Evolutionary conservation across 495 filamentous ascomycete species (phyloP), one percentile per base, ranked within the genome.

Genomic region (Parachaetomium inaequale): DNA sequence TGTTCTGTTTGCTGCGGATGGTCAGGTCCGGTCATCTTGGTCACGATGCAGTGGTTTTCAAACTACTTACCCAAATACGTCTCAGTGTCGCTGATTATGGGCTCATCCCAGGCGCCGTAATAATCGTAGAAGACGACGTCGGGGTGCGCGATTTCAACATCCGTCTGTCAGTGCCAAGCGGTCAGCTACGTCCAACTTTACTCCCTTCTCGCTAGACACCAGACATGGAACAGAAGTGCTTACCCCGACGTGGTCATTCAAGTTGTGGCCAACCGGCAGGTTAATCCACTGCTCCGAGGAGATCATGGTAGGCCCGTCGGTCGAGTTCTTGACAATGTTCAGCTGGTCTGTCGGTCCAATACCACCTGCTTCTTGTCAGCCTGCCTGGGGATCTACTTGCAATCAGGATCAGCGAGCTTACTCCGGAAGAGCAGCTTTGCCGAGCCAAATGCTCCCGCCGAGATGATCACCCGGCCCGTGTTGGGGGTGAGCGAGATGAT

Each of bases 191-290:
- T n/a, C 47, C 25, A 29, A 12, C 25, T 12, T 17, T 3, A 0
- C 10, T 26, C 15, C 26, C 12, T 40, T 17, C 17, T 2, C 14
- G n/a, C n/a, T n/a, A n/a, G n/a, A 40, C 17, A 17, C 12, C 36
- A 40, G 10, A 40, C 36, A 3, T 12, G 17, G 2, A 40, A 17
- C 1, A 15, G 12, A 40, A 40, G 36, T 7, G 6, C 52, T 71
- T 68, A 75, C 75, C 65, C 88, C 86, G 58, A 84, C 79, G 72
- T 91, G 87, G 65, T 91, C 88, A 62, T 85, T 82, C 32, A 90
- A 68, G 65, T 88, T 88, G 58, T 87, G 79, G 28, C 88, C 88
- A 14, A 91, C 88, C 14, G 88, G 88, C 14, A 88, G 76, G 57
- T 85, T 78, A 68, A 91, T 87, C 87, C 87, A 90, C 19, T 83